Evolutionary conservation across 257 asterid genomes (phyloP), one percentile per base, ranked within the genome.

Genomic region (Gentiana dahurica): DNA sequence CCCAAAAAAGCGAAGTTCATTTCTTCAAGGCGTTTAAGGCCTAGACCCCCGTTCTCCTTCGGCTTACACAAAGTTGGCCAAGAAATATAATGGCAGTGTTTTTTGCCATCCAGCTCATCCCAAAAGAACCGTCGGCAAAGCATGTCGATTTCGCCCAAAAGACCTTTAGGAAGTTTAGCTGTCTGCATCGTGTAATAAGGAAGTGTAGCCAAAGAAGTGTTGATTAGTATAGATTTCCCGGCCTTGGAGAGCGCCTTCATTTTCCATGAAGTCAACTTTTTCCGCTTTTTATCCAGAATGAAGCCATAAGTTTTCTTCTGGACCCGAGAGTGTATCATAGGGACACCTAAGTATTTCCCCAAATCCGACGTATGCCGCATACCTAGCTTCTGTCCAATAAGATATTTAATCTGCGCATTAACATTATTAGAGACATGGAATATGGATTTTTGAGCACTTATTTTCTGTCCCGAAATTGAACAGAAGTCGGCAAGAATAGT

Each of bases 11-110:
- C 6, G 10, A 6, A 0, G 59, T 65, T 3, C 70, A 75, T 60
- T 65, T 72, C 12, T 7, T 58, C 0, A 77, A 81, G 1, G 35
- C 38, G n/a, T 60, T 75, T 79, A 79, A 59, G 64, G 54, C 82
- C 71, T 10, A 49, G 53, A 15, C 53, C 53, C 6, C 32, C 32
- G 4, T 10, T 15, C 32, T 49, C 11, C 5, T 10, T 15, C 5
- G 53, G 53, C n/a, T 3, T 3, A 10, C 15, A 11, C 3, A 49
- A 3, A 4, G 5, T 6, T 3, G 1, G 4, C 53, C 53, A 49
- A 10, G 5, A 4, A 3, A 11, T 6, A 5, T 15, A 49, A 3
- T 15, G 53, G 4, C 5, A 4, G 11, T 49, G n/a, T 49, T 10
- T 11, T 4, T 15, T 12, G 0, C 32, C 53, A 49, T 49, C 53